phyloP scores from a whole-genome alignment of 2,329 filamentous ascomycete genomes.

The Aspergillus glaucus region DNA sequence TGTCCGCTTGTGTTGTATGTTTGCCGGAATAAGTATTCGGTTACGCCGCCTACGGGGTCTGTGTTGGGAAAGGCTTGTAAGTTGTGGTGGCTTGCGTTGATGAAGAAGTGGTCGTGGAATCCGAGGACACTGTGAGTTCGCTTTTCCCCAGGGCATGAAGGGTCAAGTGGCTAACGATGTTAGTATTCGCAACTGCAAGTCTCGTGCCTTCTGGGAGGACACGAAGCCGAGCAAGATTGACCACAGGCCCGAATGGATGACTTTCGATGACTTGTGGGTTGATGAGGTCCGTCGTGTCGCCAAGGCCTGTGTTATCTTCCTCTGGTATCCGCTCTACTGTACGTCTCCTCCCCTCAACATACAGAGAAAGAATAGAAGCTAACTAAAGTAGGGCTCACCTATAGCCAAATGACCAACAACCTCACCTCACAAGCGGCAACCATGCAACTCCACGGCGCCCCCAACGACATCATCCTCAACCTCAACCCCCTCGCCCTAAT shows the following conservation, averaged over 20 bases:
- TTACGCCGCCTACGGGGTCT: constrained; percentile 64
- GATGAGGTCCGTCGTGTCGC: constrained; percentile 66
- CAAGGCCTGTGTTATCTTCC: constrained; percentile 62
- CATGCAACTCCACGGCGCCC: constrained; percentile 46
- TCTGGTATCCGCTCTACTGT: constrained; percentile 47
- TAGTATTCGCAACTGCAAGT: constrained; percentile 15
- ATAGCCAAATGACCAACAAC: constrained; percentile 51
- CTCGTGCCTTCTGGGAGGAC: constrained; percentile 15
- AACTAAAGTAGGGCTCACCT: constrained; percentile 28
- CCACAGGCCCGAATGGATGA: constrained; percentile 47
- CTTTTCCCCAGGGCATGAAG: neutral
- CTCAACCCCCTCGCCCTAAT: constrained; percentile 49
- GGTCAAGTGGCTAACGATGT: constrained; percentile 1
- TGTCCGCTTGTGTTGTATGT: constrained; percentile 57
- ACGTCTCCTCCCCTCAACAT: constrained; percentile 8
- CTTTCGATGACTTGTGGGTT: constrained; percentile 74
- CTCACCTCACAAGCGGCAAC: constrained; percentile 50
- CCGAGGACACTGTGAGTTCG: constrained; percentile 38
- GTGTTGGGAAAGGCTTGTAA: constrained; percentile 62
- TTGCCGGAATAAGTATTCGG: constrained; percentile 58
- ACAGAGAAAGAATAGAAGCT: neutral
- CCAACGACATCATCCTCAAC: constrained; percentile 51
- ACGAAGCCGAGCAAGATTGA: constrained; percentile 17
- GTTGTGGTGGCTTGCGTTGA: constrained; percentile 56
- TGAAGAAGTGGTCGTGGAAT: constrained; percentile 57